A percentile compares a stretch with the other conserved stretches of the same genome.
Conservation (phyloP, 2,329 filamentous ascomycete species). For the Fusarium armeniacum region DNA sequence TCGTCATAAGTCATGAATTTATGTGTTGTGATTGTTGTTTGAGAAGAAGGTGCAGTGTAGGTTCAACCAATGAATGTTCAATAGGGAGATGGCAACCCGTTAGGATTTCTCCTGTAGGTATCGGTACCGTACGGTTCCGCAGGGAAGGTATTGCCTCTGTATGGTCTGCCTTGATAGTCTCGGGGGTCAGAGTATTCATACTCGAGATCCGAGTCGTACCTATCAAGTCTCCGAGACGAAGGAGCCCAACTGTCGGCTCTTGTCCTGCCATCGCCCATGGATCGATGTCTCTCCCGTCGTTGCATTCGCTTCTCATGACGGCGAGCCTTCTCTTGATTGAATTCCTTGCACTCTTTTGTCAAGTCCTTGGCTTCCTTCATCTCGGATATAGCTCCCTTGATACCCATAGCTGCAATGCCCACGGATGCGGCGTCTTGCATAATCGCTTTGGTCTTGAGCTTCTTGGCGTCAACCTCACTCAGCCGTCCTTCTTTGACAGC, state of each 20-base stretch:
- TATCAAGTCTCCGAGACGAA: conserved; percentile 57
- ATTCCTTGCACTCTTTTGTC: conserved; percentile 63
- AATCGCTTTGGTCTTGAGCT: conserved; percentile 69
- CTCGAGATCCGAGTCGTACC: conserved; percentile 58
- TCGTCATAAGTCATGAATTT: conserved; percentile 49
- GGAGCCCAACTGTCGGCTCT: conserved; percentile 63
- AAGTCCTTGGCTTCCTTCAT: conserved; percentile 69
- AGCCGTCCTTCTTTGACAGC: conserved; percentile 69
- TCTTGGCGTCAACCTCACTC: conserved; percentile 65
- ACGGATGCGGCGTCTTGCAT: conserved; percentile 71
- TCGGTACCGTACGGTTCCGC: conserved; percentile 39
- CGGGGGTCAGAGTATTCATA: conserved; percentile 58
- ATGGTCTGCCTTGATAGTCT: conserved; percentile 58
- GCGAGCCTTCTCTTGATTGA: conserved; percentile 63
- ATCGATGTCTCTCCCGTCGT: conserved; percentile 49
- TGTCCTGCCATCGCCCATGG: conserved; percentile 54
- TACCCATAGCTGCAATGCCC: conserved; percentile 69
- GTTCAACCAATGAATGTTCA: conserved; percentile 25
- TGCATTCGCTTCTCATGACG: conserved; percentile 65
- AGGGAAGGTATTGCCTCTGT: conserved; percentile 38
- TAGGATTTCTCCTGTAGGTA: conserved; percentile 38
- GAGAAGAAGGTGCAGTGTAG: conserved; percentile 1
- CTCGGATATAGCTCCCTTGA: conserved; percentile 69
- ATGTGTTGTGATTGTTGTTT: conserved; percentile 18
- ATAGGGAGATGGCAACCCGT: conserved; percentile 54